These are phyloP conservation scores for Melampsora abietis-canadensis DNA, from an alignment of 1,284 basidiomycete genomes.

Conservation along the genomic window DNA sequence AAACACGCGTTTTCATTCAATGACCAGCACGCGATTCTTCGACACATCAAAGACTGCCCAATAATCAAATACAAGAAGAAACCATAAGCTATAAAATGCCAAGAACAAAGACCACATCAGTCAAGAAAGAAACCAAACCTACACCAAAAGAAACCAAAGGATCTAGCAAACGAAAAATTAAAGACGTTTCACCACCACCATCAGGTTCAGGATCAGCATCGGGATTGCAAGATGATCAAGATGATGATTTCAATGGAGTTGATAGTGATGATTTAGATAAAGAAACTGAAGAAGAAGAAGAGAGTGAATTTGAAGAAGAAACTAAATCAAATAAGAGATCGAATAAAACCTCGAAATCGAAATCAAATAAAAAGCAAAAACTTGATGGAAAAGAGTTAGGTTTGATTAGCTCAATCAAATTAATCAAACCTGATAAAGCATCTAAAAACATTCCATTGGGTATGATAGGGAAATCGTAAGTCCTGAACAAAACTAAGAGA, in stretches of 20 bases:
- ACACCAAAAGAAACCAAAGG: no score
- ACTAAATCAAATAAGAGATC: constrained; percentile 30
- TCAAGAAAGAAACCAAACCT: no score
- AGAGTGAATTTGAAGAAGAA: constrained; percentile 15
- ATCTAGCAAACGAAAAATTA: no score
- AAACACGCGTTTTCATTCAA: no score
- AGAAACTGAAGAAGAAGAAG: constrained; percentile 13
- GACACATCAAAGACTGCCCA: no score
- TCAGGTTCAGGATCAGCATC: no score
- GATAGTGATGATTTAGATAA: constrained; percentile 34
- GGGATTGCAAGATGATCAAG: constrained; percentile 2
- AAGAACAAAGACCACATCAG: no score
- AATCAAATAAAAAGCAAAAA: constrained; percentile 38
- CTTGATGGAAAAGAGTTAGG: constrained; percentile 40
- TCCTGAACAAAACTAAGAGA: constrained; percentile 3
- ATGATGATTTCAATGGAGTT: background rate
- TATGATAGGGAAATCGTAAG: constrained; percentile 30
- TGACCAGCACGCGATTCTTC: no score
- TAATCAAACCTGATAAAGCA: constrained; percentile 9
- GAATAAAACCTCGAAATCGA: constrained; percentile 20
- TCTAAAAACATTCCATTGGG: constrained; percentile 40
- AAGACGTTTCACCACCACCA: no score
- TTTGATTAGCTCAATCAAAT: constrained; percentile 44
- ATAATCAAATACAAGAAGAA: no score
- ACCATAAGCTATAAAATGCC: no score